These are phyloP conservation scores for Penicillium sp. DNA, from an alignment of 2,329 filamentous ascomycete species.

Conservation along the genomic window DNA sequence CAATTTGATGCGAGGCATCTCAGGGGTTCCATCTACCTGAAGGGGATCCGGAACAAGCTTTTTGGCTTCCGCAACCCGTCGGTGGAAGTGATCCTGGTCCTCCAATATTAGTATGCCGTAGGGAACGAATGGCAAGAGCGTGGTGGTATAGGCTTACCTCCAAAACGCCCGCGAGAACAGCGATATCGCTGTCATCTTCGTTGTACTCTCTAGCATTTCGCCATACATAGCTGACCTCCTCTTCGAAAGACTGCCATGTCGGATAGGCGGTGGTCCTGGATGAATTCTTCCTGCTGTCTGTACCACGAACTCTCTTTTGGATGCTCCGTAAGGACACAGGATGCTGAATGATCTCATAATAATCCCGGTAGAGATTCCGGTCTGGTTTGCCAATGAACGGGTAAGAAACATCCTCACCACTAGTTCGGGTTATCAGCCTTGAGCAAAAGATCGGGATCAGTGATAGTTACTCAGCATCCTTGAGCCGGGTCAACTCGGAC, in stretches of 20 bases:
- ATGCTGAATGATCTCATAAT: constrained; percentile 78
- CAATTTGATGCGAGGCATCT: constrained; percentile 75
- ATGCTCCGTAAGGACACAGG: constrained; percentile 76
- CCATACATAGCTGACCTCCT: constrained; percentile 79
- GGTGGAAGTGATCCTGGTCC: constrained; percentile 64
- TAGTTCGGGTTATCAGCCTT: constrained; percentile 26
- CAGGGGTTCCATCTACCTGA: constrained; percentile 32
- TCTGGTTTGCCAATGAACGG: constrained; percentile 77
- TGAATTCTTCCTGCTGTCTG: constrained; percentile 64
- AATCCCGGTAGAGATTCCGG: constrained; percentile 70
- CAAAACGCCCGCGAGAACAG: constrained; percentile 70
- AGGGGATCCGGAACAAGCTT: constrained; percentile 66
- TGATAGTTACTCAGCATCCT: constrained; percentile 42
- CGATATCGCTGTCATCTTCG: constrained; percentile 85
- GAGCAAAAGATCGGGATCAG: not conserved
- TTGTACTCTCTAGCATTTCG: constrained; percentile 86
- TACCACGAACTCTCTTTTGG: constrained; percentile 72
- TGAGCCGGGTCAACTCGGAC: constrained; percentile 56
- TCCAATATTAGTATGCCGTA: constrained; percentile 14
- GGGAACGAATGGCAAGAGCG: not conserved
- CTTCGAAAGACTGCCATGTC: constrained; percentile 77
- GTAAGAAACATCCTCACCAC: constrained; percentile 66
- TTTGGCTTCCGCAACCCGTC: constrained; percentile 69
- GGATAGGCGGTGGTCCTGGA: constrained; percentile 67
- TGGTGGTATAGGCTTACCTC: constrained; percentile 55